Evolutionary conservation across 208 protist genomes (phyloP).

Genomic region (Leishmania gerbilli): DNA sequence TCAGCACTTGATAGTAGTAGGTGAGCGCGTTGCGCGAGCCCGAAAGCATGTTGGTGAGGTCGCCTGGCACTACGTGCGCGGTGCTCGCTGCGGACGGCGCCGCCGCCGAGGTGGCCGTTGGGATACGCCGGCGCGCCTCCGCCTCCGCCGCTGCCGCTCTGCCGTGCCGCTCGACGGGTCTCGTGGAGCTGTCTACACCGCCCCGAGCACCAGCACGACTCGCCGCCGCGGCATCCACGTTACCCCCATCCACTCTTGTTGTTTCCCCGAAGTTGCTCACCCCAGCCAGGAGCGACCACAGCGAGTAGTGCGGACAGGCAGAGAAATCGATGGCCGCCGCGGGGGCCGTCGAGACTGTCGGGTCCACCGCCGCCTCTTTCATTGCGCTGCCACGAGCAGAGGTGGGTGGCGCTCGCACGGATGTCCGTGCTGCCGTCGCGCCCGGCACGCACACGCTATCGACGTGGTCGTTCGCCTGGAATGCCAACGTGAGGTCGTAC

Average conservation of each 20-base stretch:
- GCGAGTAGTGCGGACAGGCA: neutral
- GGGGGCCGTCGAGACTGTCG: neutral
- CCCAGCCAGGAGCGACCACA: conserved; percentile 3
- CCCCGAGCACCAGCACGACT: neutral
- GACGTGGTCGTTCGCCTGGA: neutral
- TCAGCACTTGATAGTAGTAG: conserved; percentile 29
- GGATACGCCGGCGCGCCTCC: neutral
- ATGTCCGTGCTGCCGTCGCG: neutral
- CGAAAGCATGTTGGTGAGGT: neutral
- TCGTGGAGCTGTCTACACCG: neutral
- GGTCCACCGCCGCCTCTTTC: neutral
- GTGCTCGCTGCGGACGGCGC: neutral
- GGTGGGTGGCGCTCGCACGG: neutral
- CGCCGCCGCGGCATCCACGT: neutral
- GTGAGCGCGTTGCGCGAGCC: conserved; percentile 18
- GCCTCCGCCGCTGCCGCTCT: neutral
- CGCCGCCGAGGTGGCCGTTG: neutral
- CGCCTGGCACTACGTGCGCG: neutral
- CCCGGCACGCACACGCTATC: neutral
- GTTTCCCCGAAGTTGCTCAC: neutral
- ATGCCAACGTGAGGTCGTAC: neutral
- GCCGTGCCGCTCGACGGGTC: neutral
- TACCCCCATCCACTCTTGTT: neutral
- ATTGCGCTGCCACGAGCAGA: neutral
- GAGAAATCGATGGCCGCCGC: neutral